A percentile compares a stretch with the other conserved stretches of the same genome.
Evolutionary conservation across 192 early-diverging fungal species (phyloP).

Genomic region (Mortierella hygrophila): DNA sequence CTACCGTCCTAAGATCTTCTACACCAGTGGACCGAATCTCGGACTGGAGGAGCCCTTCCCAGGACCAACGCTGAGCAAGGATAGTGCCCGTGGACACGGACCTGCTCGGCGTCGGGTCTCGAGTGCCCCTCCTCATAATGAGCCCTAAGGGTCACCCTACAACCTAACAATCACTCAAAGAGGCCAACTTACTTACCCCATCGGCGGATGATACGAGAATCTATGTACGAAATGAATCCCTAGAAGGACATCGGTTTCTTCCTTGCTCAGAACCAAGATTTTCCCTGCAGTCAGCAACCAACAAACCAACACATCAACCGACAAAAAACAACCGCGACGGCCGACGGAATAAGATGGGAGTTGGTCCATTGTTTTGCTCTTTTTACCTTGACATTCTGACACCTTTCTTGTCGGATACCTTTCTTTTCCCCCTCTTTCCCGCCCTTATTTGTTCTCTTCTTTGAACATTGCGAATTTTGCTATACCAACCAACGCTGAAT

Average conservation of each 20-base stretch:
- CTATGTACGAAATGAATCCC: no score
- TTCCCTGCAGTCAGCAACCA: neutral
- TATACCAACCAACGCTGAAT: no score
- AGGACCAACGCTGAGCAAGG: slow-evolving; percentile 54
- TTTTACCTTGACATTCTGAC: neutral
- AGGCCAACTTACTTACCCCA: no score
- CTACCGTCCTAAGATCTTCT: slow-evolving; percentile 85
- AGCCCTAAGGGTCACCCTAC: neutral
- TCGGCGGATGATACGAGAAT: no score
- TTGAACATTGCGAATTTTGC: slow-evolving; percentile 4
- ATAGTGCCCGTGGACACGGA: neutral
- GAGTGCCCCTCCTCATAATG: neutral
- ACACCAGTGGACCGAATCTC: slow-evolving; percentile 64
- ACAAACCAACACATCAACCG: neutral
- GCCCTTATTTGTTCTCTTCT: neutral
- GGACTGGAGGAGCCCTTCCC: slow-evolving; percentile 79
- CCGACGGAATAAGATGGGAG: neutral
- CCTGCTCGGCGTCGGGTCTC: neutral
- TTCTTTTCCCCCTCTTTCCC: neutral
- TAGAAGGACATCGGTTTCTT: no score
- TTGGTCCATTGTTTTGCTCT: neutral
- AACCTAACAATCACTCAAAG: neutral
- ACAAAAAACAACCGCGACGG: neutral
- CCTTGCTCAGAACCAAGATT: neutral
- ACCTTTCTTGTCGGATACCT: neutral